phyloP scores from a whole-genome alignment of 345 rosid species.

The Sisymbrium altissimum region DNA sequence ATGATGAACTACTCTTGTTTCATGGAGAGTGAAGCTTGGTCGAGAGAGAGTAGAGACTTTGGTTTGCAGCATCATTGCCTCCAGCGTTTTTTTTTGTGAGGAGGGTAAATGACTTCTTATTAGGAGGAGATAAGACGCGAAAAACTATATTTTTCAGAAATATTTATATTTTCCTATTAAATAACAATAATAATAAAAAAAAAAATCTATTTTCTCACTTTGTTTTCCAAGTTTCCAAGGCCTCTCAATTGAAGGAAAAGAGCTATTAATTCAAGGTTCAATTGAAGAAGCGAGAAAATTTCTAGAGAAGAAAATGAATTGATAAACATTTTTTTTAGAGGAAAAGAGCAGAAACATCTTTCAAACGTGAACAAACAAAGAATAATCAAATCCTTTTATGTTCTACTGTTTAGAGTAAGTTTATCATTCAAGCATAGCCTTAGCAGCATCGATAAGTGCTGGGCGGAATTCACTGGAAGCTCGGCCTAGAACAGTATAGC shows the following conservation, averaged over 20 bases:
- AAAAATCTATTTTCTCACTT: neutral
- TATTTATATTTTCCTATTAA: neutral
- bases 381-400: neutral
- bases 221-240: no score
- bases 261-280: neutral
- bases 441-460: constrained; percentile 63
- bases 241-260: neutral
- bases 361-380: neutral
- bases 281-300: neutral
- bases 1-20: constrained; percentile 17
- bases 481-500: constrained; percentile 91
- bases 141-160: neutral
- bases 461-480: constrained; percentile 65
- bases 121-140: constrained; percentile 16
- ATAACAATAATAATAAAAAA: neutral
- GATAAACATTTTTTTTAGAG: neutral
- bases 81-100: constrained; percentile 29
- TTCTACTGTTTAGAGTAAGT: constrained; percentile 1
- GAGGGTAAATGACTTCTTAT: constrained; percentile 24
- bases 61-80: constrained; percentile 39
- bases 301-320: neutral
- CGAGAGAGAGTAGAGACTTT: constrained; percentile 29
- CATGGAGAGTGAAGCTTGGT: constrained; percentile 25
- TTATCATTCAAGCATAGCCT: constrained; percentile 79
- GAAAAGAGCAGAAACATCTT: neutral